These are phyloP conservation scores for Pseudopithomyces maydicus DNA, from an alignment of 2,329 filamentous ascomycete genomes.

Conservation along the genomic window DNA sequence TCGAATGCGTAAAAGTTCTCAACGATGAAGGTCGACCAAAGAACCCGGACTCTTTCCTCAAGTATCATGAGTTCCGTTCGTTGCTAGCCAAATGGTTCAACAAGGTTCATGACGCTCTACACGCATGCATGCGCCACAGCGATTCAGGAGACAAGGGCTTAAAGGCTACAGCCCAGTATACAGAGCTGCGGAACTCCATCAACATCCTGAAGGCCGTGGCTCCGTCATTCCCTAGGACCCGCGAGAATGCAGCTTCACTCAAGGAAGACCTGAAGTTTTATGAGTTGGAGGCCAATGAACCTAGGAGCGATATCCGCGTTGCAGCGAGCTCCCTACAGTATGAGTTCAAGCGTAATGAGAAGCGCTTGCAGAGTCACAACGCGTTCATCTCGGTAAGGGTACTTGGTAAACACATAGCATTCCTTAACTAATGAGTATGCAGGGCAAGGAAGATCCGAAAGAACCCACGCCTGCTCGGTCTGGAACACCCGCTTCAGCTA, in stretches of 20 bases:
- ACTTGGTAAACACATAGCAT: constrained; percentile 1
- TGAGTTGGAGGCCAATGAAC: constrained; percentile 58
- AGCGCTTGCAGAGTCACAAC: constrained; percentile 75
- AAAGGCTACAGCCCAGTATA: constrained; percentile 84
- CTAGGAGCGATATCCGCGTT: constrained; percentile 75
- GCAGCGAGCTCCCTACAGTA: constrained; percentile 74
- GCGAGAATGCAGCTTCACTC: constrained; percentile 79
- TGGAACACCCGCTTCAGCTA: constrained; percentile 43
- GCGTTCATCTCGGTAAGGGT: constrained; percentile 69
- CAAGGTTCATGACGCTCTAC: constrained; percentile 74
- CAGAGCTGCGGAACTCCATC: constrained; percentile 96
- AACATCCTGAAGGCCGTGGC: constrained; percentile 82
- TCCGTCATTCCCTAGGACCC: constrained; percentile 83
- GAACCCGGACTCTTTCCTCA: constrained; percentile 62
- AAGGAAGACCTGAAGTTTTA: constrained; percentile 68
- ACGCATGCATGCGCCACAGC: neutral
- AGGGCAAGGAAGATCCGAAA: constrained; percentile 25
- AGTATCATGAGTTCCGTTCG: constrained; percentile 85
- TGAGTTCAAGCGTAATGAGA: constrained; percentile 69
- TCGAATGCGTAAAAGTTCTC: constrained; percentile 73
- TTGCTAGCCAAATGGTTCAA: constrained; percentile 91
- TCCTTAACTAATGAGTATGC: constrained; percentile 15
- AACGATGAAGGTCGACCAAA: constrained; percentile 72
- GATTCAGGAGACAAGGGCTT: constrained; percentile 64
- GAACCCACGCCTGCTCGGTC: constrained; percentile 15